These are phyloP conservation scores for Aspergillus sojae DNA, from an alignment of 2,329 filamentous ascomycete species.

Conservation along the genomic window DNA sequence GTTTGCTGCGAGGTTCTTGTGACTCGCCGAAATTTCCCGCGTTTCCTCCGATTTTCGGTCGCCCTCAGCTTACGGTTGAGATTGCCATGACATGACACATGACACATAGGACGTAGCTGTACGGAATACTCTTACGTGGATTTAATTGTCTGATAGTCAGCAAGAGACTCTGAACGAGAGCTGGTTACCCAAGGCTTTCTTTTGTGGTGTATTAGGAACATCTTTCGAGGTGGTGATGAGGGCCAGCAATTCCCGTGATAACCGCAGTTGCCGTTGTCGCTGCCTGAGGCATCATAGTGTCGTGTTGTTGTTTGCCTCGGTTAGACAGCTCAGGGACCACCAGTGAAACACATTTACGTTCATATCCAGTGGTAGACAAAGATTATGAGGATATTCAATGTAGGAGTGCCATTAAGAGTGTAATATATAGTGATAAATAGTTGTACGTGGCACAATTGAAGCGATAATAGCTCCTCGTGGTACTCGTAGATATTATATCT, in stretches of 20 bases:
- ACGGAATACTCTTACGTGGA: not conserved
- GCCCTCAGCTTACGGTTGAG: not conserved
- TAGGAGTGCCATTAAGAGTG: not conserved
- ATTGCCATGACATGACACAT: not conserved
- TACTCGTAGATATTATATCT: not conserved
- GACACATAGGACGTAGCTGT: not conserved
- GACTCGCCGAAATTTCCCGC: constrained; percentile 2
- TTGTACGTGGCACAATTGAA: not conserved
- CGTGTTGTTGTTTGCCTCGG: not conserved
- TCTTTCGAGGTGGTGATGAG: not conserved
- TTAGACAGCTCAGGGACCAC: not conserved
- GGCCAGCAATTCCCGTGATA: not conserved
- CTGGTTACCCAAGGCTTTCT: no score
- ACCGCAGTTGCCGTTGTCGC: not conserved
- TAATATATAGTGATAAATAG: not conserved
- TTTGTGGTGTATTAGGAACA: no score
- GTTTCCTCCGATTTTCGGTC: not conserved
- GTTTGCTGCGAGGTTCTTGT: not conserved
- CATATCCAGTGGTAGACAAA: not conserved
- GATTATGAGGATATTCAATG: not conserved
- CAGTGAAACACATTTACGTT: not conserved
- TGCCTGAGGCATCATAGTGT: not conserved
- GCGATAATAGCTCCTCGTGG: not conserved
- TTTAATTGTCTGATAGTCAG: no score
- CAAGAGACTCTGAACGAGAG: no score